A percentile compares a stretch with the other conserved stretches of the same genome.
phyloP scores from a whole-genome alignment of 257 asterid genomes.

The Coffea eugenioides region DNA sequence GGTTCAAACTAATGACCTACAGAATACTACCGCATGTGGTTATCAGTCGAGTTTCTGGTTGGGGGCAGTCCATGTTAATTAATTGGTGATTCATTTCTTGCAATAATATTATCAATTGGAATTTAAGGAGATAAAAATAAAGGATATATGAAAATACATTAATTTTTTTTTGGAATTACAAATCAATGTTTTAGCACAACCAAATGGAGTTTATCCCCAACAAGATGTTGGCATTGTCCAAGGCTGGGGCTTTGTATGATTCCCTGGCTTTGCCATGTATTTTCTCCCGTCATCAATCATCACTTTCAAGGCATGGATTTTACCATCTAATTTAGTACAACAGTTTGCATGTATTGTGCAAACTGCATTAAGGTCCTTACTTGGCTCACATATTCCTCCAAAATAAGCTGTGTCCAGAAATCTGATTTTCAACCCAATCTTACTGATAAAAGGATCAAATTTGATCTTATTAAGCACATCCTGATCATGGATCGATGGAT shows the following conservation, averaged over 20 bases:
- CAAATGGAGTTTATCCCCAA: neutral
- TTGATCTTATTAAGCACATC: slow-evolving; percentile 46
- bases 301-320: slow-evolving; percentile 51
- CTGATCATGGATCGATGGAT: slow-evolving; percentile 57
- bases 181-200: no score
- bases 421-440: slow-evolving; percentile 42
- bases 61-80: no score
- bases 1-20: no score
- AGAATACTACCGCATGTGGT: no score
- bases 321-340: slow-evolving; percentile 54
- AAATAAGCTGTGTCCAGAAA: slow-evolving; percentile 53
- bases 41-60: no score
- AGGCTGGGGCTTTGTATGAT: neutral
- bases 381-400: slow-evolving; percentile 62
- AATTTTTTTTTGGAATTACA: no score
- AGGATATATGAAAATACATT: no score
- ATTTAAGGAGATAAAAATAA: no score
- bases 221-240: neutral
- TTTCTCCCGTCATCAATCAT: slow-evolving; percentile 49
- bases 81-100: no score
- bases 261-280: slow-evolving; percentile 28
- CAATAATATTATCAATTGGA: no score
- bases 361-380: slow-evolving; percentile 42
- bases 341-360: slow-evolving; percentile 74
- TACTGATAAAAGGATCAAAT: slow-evolving; percentile 12